Evolutionary conservation across 371 early-diverging fungal species (phyloP).

Genomic region (Circinella umbellata): DNA sequence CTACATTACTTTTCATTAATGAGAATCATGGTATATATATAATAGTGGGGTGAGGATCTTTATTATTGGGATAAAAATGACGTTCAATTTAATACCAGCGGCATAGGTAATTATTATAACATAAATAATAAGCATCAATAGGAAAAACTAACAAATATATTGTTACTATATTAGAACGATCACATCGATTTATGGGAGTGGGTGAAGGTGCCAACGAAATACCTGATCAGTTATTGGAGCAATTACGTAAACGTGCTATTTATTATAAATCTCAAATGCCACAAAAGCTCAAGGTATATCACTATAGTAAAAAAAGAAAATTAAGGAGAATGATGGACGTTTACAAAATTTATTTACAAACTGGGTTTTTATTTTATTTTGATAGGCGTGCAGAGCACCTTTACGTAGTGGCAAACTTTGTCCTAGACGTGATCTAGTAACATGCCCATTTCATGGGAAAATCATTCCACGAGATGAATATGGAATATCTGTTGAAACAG

Average conservation of each 20-base stretch:
- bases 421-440: conserved; percentile 68
- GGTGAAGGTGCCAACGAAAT: conserved; percentile 67
- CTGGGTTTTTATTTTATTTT: neutral
- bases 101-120: conserved; percentile 40
- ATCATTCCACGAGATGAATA: conserved; percentile 71
- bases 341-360: conserved; percentile 8
- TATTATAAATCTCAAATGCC: conserved; percentile 50
- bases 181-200: conserved; percentile 69
- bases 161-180: conserved; percentile 37
- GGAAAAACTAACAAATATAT: neutral
- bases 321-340: neutral
- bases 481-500: conserved; percentile 24
- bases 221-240: conserved; percentile 55
- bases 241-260: conserved; percentile 55
- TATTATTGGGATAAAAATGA: conserved; percentile 71
- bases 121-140: neutral
- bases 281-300: conserved; percentile 43
- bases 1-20: too few relatives aligned
- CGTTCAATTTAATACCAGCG: conserved; percentile 69
- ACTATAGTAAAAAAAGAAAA: neutral
- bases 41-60: conserved; percentile 68
- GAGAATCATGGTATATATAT: neutral
- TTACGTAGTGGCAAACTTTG: conserved; percentile 71
- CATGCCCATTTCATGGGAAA: conserved; percentile 76
- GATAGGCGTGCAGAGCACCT: conserved; percentile 67